Evolutionary conservation across 2,329 filamentous ascomycete genomes (phyloP).

Genomic region (Curvularia sp.): DNA sequence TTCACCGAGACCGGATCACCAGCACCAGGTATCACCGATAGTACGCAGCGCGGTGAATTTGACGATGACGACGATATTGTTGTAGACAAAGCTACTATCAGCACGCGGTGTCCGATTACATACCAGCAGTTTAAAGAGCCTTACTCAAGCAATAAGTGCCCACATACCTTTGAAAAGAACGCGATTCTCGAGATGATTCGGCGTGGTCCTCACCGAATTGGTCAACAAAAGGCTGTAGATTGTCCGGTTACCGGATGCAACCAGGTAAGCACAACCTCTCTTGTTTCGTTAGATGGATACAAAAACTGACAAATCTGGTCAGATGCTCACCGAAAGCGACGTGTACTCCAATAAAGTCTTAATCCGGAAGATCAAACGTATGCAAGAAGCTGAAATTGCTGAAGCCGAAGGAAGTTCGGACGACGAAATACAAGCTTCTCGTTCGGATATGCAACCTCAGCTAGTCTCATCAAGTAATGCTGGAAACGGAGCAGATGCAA

Average conservation of each 20-base stretch:
- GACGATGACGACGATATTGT: constrained; percentile 72
- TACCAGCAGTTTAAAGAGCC: constrained; percentile 70
- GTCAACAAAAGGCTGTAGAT: constrained; percentile 50
- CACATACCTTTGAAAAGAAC: constrained; percentile 73
- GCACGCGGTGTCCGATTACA: constrained; percentile 74
- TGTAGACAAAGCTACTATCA: constrained; percentile 68
- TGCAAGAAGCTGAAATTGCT: constrained; percentile 40
- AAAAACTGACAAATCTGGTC: constrained; percentile 9
- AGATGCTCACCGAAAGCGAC: constrained; percentile 44
- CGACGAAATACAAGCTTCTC: constrained; percentile 28
- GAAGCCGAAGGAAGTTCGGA: constrained; percentile 38
- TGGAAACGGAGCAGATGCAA: constrained; percentile 32
- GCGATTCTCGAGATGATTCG: constrained; percentile 66
- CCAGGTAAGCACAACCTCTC: constrained; percentile 44
- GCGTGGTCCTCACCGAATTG: constrained; percentile 25
- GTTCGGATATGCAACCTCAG: constrained; percentile 13
- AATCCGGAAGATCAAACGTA: constrained; percentile 48
- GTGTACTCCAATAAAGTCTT: constrained; percentile 44
- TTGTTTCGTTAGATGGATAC: neutral
- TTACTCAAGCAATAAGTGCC: constrained; percentile 70
- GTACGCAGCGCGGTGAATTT: constrained; percentile 39
- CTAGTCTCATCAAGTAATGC: constrained; percentile 28
- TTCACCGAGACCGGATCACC: constrained; percentile 62
- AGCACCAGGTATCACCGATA: constrained; percentile 51
- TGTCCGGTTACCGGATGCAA: constrained; percentile 73